phyloP scores from a whole-genome alignment of 73 alveolate genomes.

The Loxodes magnus region DNA sequence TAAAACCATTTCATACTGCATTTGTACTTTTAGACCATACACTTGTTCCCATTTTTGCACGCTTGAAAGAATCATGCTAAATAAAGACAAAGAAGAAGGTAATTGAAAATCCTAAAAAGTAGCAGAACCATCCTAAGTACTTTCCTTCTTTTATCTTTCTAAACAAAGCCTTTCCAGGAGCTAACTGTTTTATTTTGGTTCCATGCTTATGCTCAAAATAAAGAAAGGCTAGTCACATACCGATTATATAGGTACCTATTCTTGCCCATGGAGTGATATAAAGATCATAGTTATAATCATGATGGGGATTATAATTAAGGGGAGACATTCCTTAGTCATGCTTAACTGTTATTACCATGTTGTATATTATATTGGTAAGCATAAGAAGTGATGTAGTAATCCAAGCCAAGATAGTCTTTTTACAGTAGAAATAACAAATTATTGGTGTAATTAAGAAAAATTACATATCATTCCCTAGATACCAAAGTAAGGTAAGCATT shows the following conservation, averaged over 20 bases:
- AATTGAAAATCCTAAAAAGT: too few species aligned
- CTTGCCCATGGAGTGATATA: too few species aligned
- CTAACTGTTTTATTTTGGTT: too few species aligned
- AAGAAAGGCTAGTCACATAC: background rate
- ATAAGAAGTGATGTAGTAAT: background rate
- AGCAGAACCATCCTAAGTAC: too few species aligned
- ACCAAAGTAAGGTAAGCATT: conserved; percentile 28
- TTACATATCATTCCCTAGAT: conserved; percentile 28
- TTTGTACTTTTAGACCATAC: background rate
- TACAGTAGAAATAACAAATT: background rate
- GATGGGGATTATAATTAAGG: too few species aligned
- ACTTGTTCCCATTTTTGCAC: too few species aligned
- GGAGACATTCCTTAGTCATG: too few species aligned
- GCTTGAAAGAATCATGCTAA: background rate
- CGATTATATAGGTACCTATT: too few species aligned
- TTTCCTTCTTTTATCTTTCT: too few species aligned
- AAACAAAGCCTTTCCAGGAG: too few species aligned
- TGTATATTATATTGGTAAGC: background rate
- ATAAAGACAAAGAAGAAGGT: background rate
- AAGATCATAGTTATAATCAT: too few species aligned
- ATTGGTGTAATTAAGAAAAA: conserved; percentile 24
- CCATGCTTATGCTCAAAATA: background rate
- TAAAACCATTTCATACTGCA: background rate
- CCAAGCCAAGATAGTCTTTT: background rate
- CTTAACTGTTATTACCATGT: background rate